Evolutionary conservation across 1,284 basidiomycete genomes (phyloP), one percentile per base, ranked within the genome.

Genomic region (Mycosarcoma mackinlayi): DNA sequence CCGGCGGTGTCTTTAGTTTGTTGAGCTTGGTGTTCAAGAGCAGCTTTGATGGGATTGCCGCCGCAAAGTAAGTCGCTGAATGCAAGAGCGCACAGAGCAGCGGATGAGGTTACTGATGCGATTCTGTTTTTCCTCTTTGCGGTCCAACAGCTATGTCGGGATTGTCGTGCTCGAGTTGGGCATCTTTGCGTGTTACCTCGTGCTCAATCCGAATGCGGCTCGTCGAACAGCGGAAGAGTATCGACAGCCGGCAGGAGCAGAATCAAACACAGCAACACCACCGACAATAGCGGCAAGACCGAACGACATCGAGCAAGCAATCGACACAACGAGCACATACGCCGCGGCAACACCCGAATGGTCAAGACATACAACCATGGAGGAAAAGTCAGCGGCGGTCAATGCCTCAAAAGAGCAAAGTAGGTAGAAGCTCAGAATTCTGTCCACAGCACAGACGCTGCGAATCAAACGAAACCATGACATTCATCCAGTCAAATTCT

Each of bases 1-100:
- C 88, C 16, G 91, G 91, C 28, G 91, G 89, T 4, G 82, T 92
- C 10, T 92, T 92, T 82, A 83, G 81, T 35, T 86, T 88, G 66
- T 83, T 91, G 9, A 91, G 90, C 23, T 85, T 92, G 31, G 87
- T 86, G 19, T 92, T 92, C 85, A 88, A 90, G 72, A 77, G 83
- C 7, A 75, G 86, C 7, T 89, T 92, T 68, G 90, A 92, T 79
- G 81, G 86, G 18, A 84, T 90, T 31, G 90, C 89, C 0, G 87
- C 86, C 10, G 85, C 53, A 11, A 60, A 60, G 50, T 57, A 44
- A 57, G 48, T 51, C 9, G 11, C 33, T 41, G 41, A 45, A n/a
- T n/a, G n/a, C n/a, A n/a, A n/a, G n/a, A n/a, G n/a, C n/a, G n/a
- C n/a, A n/a, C n/a, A n/a, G n/a, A n/a, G n/a, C n/a, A n/a, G n/a